Base-by-base conservation (phyloP, 83 land plant species). In the Isoetes engelmannii region DNA sequence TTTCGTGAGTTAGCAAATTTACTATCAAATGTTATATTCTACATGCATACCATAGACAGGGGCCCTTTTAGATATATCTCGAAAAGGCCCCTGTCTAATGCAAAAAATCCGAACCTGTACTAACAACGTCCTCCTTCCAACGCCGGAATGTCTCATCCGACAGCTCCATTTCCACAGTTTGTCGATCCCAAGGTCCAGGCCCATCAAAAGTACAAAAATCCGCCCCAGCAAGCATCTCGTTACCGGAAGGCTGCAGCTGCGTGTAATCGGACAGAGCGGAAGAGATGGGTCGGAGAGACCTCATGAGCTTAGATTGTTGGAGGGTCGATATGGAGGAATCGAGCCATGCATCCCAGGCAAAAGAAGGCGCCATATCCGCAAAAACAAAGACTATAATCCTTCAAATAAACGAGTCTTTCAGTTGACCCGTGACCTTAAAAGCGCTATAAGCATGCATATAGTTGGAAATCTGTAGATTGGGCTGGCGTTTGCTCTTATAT, bases 121-220 rank as follows among this genome's bases (percentile, higher is more conserved):
- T 82, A 73, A 89, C 78, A 10, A 81, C 45, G 15, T 81, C 89
- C 44, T 56, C 57, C 42, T 87, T 67, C 97, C 97, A 92, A 56
- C 70, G 43, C 48, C 78, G 68, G 61, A 85, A 80, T 6, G 89
- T 85, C 19, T 74, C 13, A 4, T 80, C 82, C 13, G 86, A 78
- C 1, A 86, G 73, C 44, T 77, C 67, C 9, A 90, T 70, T 71
- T 88, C 87, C 57, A 90, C 97, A 0, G 87, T 68, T 17, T 74
- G 62, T 18, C 96, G 78, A 57, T 93, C 98, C 90, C 92, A 90
- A 0, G 69, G 69, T 41, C 82, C 80, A 55, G 69, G 76, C 9
- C 79, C 77, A 57, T 82, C 75, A 69, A 87, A 92, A 10, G 84
- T 79, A 57, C 78, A 67, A 53, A 79, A 57, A 15, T 67, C 79